Conservation (phyloP, 176 grass and related monocot species). For the Neostapfia colusana region DNA sequence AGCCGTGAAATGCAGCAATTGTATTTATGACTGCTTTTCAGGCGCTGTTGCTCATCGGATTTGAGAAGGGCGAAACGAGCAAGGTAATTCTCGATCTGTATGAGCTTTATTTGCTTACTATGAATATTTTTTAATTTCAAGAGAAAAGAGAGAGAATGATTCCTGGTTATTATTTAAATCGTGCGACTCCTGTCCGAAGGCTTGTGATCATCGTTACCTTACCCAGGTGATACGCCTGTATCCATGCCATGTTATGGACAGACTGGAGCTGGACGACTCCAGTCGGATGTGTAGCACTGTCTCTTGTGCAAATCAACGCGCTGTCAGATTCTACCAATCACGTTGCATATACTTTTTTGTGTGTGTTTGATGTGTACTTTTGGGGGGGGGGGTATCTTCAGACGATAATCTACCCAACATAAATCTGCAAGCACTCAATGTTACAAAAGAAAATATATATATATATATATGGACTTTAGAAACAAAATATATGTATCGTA, state of each 20-base stretch:
- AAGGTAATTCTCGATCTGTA: constrained; percentile 47
- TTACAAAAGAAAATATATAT: background rate
- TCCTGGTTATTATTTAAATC: background rate
- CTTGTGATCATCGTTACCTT: too few species aligned
- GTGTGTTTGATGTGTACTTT: background rate
- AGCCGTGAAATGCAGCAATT: background rate
- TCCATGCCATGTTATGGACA: too few species aligned
- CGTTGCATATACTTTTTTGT: background rate
- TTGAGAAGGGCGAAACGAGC: constrained; percentile 66
- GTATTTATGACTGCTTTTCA: constrained; percentile 16
- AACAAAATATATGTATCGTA: background rate
- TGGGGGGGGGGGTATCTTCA: background rate
- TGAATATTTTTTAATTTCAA: background rate
- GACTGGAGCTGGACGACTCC: too few species aligned
- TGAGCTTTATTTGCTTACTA: background rate
- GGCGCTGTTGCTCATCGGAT: constrained; percentile 78
- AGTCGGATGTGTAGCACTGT: too few species aligned
- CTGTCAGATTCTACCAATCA: constrained; percentile 8
- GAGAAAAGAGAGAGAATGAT: background rate
- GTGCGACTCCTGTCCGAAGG: too few species aligned
- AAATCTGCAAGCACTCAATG: background rate
- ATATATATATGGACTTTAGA: too few species aligned
- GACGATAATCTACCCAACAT: background rate
- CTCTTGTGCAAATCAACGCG: background rate
- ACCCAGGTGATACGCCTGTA: too few species aligned